These are phyloP conservation scores for Beauveria rudraprayagi DNA, from an alignment of 2,329 filamentous ascomycete species.

Conservation along the genomic window DNA sequence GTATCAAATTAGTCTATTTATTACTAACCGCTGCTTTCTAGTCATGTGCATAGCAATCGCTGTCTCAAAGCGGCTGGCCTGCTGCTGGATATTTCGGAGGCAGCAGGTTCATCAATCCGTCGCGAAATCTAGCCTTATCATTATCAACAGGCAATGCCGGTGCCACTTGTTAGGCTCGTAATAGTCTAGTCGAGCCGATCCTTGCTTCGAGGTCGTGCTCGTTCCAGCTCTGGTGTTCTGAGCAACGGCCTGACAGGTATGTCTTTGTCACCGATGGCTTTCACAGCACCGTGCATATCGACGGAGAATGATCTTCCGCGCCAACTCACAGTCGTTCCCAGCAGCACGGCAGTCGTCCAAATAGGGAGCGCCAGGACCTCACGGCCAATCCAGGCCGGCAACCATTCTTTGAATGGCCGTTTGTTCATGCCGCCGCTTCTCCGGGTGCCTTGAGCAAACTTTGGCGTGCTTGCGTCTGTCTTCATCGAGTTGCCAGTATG, in stretches of 20 bases:
- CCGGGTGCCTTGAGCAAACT: conserved; percentile 52
- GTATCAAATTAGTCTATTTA: neutral
- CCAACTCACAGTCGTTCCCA: conserved; percentile 85
- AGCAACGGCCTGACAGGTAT: neutral
- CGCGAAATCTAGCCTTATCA: neutral
- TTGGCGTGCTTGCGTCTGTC: conserved; percentile 62
- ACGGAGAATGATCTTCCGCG: conserved; percentile 76
- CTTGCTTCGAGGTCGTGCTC: conserved; percentile 18
- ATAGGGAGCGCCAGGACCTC: conserved; percentile 79
- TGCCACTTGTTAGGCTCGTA: neutral
- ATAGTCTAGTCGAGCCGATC: conserved; percentile 18
- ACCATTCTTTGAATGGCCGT: conserved; percentile 61
- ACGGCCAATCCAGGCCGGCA: conserved; percentile 74
- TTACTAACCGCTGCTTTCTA: neutral
- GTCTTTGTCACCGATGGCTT: conserved; percentile 26
- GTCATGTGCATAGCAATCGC: neutral
- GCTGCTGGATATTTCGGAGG: neutral
- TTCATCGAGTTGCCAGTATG: conserved; percentile 67
- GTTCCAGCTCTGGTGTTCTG: conserved; percentile 17
- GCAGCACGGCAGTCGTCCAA: conserved; percentile 82
- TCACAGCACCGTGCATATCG: conserved; percentile 73
- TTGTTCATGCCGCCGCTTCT: conserved; percentile 31
- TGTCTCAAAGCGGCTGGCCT: neutral
- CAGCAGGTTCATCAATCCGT: neutral
- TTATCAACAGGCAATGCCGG: neutral